These are phyloP conservation scores for Calamus simplicifolius DNA, from an alignment of 176 grass and related monocot species.

Conservation along the genomic window DNA sequence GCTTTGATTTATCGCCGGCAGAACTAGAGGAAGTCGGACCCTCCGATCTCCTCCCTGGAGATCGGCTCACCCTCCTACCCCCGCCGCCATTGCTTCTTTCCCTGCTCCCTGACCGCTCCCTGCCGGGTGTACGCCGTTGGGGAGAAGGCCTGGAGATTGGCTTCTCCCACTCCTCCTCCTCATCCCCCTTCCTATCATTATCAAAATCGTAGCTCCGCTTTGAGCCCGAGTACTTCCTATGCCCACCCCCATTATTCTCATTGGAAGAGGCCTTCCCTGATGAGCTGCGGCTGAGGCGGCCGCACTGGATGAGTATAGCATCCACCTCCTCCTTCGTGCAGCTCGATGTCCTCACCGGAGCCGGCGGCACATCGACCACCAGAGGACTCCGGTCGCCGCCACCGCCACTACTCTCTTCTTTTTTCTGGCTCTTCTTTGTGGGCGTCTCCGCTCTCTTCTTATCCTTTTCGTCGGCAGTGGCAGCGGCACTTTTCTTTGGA, in stretches of 20 bases:
- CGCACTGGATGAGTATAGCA: slow-evolving; percentile 89
- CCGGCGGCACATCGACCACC: slow-evolving; percentile 29
- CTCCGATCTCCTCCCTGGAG: slow-evolving; percentile 44
- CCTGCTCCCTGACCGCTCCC: slow-evolving; percentile 65
- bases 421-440: slow-evolving; percentile 20
- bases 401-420: slow-evolving; percentile 1
- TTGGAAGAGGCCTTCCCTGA: slow-evolving; percentile 43
- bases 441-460: slow-evolving; percentile 14
- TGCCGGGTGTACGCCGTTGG: slow-evolving; percentile 56
- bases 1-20: slow-evolving; percentile 23
- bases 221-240: slow-evolving; percentile 55
- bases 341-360: slow-evolving; percentile 52
- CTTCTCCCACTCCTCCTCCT: slow-evolving; percentile 27
- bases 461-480: slow-evolving; percentile 5
- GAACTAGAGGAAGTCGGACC: neutral
- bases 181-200: slow-evolving; percentile 37
- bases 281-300: slow-evolving; percentile 88
- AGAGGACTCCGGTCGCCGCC: neutral
- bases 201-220: slow-evolving; percentile 95
- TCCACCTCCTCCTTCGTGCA: slow-evolving; percentile 90
- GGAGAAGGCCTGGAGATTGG: slow-evolving; percentile 54
- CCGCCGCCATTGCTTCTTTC: slow-evolving; percentile 43
- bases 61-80: slow-evolving; percentile 67
- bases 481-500: neutral
- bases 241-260: slow-evolving; percentile 27